Evolutionary conservation across 2,329 filamentous ascomycete species (phyloP).

Genomic region (Fonsecaea pedrosoi): DNA sequence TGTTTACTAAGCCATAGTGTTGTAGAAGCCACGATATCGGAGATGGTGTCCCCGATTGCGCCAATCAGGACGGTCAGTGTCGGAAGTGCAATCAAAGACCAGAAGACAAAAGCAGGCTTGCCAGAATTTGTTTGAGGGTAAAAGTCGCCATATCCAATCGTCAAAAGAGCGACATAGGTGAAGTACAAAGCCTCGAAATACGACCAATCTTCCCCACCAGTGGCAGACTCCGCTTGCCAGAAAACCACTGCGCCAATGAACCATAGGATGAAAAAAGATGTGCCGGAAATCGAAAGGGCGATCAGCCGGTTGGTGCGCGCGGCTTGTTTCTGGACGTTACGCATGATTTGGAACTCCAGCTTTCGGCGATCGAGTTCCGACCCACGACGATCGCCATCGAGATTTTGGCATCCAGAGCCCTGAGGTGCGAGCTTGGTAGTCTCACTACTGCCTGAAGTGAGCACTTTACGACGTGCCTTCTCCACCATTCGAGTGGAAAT

Average conservation of each 20-base stretch:
- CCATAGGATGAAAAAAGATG: conserved; percentile 54
- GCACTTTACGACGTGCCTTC: conserved; percentile 39
- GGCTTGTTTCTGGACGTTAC: not conserved
- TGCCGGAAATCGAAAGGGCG: conserved; percentile 47
- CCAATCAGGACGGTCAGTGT: conserved; percentile 51
- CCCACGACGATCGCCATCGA: too few species aligned
- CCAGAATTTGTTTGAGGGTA: conserved; percentile 45
- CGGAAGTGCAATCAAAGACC: conserved; percentile 50
- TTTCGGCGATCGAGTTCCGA: not conserved
- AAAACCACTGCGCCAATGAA: conserved; percentile 50
- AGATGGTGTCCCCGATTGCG: conserved; percentile 48
- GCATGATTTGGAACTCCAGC: not conserved
- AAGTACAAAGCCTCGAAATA: conserved; percentile 51
- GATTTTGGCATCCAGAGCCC: not conserved
- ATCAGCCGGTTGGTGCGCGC: conserved; percentile 44
- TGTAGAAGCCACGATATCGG: conserved; percentile 14
- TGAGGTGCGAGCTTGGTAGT: not conserved
- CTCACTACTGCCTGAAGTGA: conserved; percentile 19
- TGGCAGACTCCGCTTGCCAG: conserved; percentile 44
- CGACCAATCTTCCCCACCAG: conserved; percentile 41
- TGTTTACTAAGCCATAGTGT: conserved; percentile 11
- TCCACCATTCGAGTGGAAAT: conserved; percentile 43
- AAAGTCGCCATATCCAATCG: conserved; percentile 51
- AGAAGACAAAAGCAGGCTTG: conserved; percentile 50
- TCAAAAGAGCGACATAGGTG: conserved; percentile 48